Base-by-base conservation (phyloP, 2,329 filamentous ascomycete genomes). In the Penicillium palitans region DNA sequence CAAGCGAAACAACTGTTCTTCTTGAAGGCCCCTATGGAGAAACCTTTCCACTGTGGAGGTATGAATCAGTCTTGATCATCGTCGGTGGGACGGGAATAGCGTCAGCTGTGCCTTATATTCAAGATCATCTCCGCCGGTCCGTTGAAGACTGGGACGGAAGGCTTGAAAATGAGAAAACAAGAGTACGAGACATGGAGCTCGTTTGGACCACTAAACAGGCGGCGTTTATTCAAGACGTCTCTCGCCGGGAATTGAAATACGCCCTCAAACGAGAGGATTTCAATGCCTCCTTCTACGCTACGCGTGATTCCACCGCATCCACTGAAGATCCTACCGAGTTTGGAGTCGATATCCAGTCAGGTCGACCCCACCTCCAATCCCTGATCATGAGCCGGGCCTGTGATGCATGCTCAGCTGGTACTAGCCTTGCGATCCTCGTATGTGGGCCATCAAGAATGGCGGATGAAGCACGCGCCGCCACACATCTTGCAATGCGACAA, bases 11-110 rank as follows among this genome's bases (percentile, higher is more conserved):
- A 3, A 74, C 64, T 0, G 71, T 83, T 41, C 73, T 83, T 3
- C 65, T 83, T 10, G 81, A 84, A 67, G 81, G 81, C 0, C 81
- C 81, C 0, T 83, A 83, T 57, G 81, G 81, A 4, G 70, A 77
- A 31, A 67, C 68, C 5, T 70, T 74, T 6, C 76, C 78, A 1
- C 65, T 83, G 0, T 74, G 73, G 53, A 68, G 65, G 6, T 83
- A 78, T 61, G 74, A 87, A 57, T 83, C 86, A 7, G 69, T 76
- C 3, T 70, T 87, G 17, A 80, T 84, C 0, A 68, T 84, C 9
- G 82, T 74, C 4, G 69, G 68, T 27, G 70, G 70, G 7, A 72
- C 64, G 4, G 67, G 69, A 15, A 61, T 66, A 8, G 63, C 66
- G 74, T 81, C 55, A 74, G 87, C 62, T 72, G 84, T 57, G 74